phyloP scores from a whole-genome alignment of 371 early-diverging fungal genomes.

The Homolaphlyctis polyrhiza region DNA sequence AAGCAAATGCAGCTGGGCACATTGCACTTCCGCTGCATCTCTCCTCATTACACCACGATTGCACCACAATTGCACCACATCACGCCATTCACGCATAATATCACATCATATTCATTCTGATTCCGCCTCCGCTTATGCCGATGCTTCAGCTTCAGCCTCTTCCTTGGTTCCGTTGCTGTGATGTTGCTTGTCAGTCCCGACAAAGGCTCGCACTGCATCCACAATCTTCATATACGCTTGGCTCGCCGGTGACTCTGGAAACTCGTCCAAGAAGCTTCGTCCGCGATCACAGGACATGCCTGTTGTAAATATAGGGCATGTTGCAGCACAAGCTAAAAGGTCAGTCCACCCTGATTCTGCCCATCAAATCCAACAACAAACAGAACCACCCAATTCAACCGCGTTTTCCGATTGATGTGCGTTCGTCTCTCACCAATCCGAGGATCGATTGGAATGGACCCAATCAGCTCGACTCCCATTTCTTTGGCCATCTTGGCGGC shows the following conservation, averaged over 20 bases:
- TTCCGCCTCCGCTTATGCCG: not conserved
- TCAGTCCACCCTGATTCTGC: no score
- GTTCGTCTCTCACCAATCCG: slow-evolving; percentile 54
- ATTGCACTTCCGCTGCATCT: no score
- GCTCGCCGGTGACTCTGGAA: slow-evolving; percentile 83
- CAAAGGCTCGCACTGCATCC: slow-evolving; percentile 8
- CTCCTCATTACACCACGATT: no score
- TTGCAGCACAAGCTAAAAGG: not conserved
- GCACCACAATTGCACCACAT: no score
- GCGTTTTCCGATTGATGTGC: not conserved
- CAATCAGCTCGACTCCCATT: slow-evolving; percentile 69
- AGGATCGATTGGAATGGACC: slow-evolving; percentile 89
- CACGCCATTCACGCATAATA: no score
- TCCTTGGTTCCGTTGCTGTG: no score
- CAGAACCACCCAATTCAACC: no score
- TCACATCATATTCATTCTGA: no score
- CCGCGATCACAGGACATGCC: slow-evolving; percentile 79
- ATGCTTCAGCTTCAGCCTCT: not conserved
- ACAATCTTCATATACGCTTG: slow-evolving; percentile 70
- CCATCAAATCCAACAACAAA: no score
- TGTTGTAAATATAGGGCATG: not conserved
- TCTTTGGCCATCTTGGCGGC: slow-evolving; percentile 76
- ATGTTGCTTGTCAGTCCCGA: no score
- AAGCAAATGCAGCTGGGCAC: no score
- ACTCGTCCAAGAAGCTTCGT: slow-evolving; percentile 76